Percentiles rank a stretch among this genome's conserved stretches.
Conservation (phyloP, 305 asterid genomes). For the Fraxinus ornus region DNA sequence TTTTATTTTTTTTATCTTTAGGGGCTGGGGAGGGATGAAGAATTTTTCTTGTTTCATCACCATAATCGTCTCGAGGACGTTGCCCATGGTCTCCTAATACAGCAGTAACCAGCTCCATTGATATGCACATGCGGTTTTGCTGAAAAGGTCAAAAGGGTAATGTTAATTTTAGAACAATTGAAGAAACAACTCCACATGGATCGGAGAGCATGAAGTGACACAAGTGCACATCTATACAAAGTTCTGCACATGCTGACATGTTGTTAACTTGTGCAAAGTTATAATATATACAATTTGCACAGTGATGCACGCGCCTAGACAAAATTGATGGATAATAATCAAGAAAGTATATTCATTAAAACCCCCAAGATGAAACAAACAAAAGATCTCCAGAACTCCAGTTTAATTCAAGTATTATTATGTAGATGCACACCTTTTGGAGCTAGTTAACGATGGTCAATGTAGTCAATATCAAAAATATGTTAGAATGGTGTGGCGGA, state of each 20-base stretch:
- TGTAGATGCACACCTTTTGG: background rate
- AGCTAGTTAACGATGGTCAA: background rate
- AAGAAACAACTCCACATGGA: conserved; percentile 18
- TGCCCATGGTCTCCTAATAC: conserved; percentile 98
- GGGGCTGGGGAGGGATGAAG: background rate
- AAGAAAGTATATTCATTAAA: conserved; percentile 1
- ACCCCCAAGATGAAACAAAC: conserved; percentile 1
- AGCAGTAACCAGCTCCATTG: conserved; percentile 98
- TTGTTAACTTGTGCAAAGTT: background rate
- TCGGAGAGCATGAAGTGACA: conserved; percentile 5
- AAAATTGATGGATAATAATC: background rate
- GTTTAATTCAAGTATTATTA: background rate
- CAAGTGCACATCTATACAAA: conserved; percentile 3
- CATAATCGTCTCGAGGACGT: conserved; percentile 93
- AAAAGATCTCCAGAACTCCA: conserved; percentile 17
- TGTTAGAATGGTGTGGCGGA: background rate
- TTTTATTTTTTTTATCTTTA: background rate
- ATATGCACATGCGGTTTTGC: conserved; percentile 75
- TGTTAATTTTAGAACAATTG: conserved; percentile 19
- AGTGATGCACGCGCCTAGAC: conserved; percentile 8
- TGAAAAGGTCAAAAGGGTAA: conserved; percentile 34
- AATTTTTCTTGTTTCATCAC: conserved; percentile 41
- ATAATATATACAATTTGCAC: conserved; percentile 17
- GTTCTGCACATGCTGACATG: conserved; percentile 15
- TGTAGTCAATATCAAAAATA: background rate